These are phyloP conservation scores for Zymoseptoria brevis DNA, from an alignment of 2,329 filamentous ascomycete species.

Conservation along the genomic window DNA sequence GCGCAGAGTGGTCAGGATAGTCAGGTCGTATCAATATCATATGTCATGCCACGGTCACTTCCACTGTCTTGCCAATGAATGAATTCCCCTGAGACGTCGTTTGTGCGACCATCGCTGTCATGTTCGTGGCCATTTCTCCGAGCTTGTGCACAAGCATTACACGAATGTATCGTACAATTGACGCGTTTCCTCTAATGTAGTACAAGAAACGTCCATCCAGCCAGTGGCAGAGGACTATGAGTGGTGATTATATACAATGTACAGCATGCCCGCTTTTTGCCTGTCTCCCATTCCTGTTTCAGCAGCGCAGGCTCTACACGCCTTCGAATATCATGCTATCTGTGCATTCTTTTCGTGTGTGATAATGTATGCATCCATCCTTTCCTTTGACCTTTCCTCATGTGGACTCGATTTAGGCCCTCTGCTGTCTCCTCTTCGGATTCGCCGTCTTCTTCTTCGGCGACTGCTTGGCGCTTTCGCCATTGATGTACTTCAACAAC, in stretches of 20 bases:
- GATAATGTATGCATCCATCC: neutral
- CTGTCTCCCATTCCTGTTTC: neutral
- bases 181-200: neutral
- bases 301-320: neutral
- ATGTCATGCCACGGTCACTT: neutral
- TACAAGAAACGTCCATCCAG: neutral
- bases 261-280: neutral
- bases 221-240: neutral
- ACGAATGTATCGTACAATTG: neutral
- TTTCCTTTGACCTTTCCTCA: neutral
- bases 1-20: neutral
- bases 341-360: neutral
- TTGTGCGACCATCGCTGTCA: neutral
- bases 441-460: constrained; percentile 41
- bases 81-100: neutral
- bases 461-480: constrained; percentile 40
- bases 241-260: neutral
- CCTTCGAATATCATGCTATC: neutral
- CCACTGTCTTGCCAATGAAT: neutral
- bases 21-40: neutral
- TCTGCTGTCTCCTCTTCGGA: constrained; percentile 33
- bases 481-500: constrained; percentile 89
- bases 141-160: neutral
- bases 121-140: too few species aligned
- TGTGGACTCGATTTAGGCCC: constrained; percentile 3